These are phyloP conservation scores for Stipa capillata DNA, from an alignment of 176 grass and related monocot species.

Conservation along the genomic window DNA sequence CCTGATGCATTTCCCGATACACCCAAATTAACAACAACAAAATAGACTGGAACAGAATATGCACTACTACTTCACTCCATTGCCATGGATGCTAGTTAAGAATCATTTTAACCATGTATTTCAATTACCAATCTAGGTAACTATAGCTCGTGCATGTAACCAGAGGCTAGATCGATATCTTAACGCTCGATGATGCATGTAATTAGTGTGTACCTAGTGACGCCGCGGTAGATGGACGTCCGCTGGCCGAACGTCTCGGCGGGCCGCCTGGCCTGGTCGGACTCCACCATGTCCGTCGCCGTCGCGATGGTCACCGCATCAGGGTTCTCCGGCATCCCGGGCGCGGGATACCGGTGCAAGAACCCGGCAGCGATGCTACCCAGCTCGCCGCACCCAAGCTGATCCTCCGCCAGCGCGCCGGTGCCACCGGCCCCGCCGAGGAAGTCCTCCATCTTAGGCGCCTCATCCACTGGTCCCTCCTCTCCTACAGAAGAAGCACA, in stretches of 20 bases:
- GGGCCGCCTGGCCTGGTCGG: slow-evolving; percentile 36
- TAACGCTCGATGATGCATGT: neutral
- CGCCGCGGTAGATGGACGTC: slow-evolving; percentile 90
- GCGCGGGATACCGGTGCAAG: slow-evolving; percentile 28
- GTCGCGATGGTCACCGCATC: slow-evolving; percentile 21
- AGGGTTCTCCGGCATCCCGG: slow-evolving; percentile 8
- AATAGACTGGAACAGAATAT: neutral
- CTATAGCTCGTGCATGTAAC: neutral
- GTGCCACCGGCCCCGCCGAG: slow-evolving; percentile 33
- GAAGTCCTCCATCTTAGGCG: slow-evolving; percentile 83
- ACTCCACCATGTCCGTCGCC: slow-evolving; percentile 23
- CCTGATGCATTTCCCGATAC: slow-evolving; percentile 24
- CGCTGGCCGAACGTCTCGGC: slow-evolving; percentile 74
- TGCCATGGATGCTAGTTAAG: neutral
- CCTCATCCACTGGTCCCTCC: slow-evolving; percentile 15
- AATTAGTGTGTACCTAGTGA: slow-evolving; percentile 54
- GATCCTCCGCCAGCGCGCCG: neutral
- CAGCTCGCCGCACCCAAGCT: slow-evolving; percentile 39
- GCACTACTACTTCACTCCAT: neutral
- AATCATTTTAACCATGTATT: neutral
- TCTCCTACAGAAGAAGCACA: slow-evolving; percentile 4
- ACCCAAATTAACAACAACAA: no score
- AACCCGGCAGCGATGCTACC: slow-evolving; percentile 79
- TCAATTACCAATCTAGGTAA: no score
- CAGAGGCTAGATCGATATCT: neutral